These are phyloP conservation scores for Kwoniella pini DNA, from an alignment of 768 basidiomycete genomes.

Conservation along the genomic window DNA sequence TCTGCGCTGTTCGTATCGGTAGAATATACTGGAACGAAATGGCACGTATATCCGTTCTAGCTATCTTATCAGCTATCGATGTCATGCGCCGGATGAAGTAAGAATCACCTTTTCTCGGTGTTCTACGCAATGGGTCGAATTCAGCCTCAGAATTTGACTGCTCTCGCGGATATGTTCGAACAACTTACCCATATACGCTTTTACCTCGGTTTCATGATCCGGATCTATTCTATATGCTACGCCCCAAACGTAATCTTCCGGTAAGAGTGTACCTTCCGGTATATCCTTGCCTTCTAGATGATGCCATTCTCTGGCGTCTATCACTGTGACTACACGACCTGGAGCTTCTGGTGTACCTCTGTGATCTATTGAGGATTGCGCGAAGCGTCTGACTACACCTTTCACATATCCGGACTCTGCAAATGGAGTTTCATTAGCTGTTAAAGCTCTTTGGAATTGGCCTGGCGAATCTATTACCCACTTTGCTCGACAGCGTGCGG, in stretches of 20 bases:
- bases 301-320: conserved; percentile 87
- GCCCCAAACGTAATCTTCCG: conserved; percentile 78
- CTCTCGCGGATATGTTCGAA: not conserved
- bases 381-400: conserved; percentile 85
- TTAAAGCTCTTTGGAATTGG: no score
- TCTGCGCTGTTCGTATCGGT: conserved; percentile 61
- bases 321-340: conserved; percentile 84
- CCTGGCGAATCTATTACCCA: conserved; percentile 41
- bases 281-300: conserved; percentile 7
- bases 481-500: conserved; percentile 68
- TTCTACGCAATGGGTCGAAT: conserved; percentile 1
- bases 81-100: not conserved
- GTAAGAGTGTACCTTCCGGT: conserved; percentile 6
- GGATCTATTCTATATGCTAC: conserved; percentile 87
- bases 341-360: conserved; percentile 85
- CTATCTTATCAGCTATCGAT: not conserved
- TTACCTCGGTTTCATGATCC: conserved; percentile 69
- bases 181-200: conserved; percentile 73
- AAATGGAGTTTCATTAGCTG: no score
- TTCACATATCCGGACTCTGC: conserved; percentile 77
- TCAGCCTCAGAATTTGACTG: not conserved
- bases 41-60: conserved; percentile 87
- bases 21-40: conserved; percentile 72
- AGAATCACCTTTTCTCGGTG: conserved; percentile 12
- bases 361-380: conserved; percentile 89